Percentiles rank a stretch among this genome's conserved stretches.
Conservation (phyloP, 148 eudicot species). For the Chenopodium suecicum region DNA sequence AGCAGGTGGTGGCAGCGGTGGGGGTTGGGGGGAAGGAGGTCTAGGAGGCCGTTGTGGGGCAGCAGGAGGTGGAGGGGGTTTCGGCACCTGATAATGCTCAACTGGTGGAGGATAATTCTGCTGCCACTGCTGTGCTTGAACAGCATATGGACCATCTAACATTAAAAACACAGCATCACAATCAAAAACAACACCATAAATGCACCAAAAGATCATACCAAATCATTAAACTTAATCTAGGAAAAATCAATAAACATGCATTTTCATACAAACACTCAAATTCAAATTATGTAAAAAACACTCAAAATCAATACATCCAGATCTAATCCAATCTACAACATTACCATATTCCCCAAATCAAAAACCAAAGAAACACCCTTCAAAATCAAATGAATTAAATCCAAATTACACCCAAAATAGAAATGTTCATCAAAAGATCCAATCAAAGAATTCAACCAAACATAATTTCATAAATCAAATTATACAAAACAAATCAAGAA, state of each 20-base stretch:
- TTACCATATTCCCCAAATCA: too few species aligned
- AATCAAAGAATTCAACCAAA: not conserved
- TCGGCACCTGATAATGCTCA: conserved; percentile 58
- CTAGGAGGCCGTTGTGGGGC: conserved; percentile 53
- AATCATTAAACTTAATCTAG: not conserved
- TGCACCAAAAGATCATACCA: not conserved
- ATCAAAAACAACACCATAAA: not conserved
- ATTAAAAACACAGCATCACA: conserved; percentile 14
- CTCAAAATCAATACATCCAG: not conserved
- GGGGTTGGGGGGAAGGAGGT: conserved; percentile 42
- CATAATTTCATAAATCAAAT: not conserved
- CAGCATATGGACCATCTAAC: conserved; percentile 66
- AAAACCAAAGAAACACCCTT: too few species aligned
- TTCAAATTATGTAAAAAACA: not conserved
- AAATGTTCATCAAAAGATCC: not conserved
- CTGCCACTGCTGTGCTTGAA: conserved; percentile 74
- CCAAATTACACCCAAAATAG: not conserved
- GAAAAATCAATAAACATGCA: not conserved
- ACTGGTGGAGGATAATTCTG: conserved; percentile 63
- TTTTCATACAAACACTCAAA: not conserved
- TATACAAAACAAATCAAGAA: not conserved
- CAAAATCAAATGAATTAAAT: not conserved
- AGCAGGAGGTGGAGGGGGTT: conserved; percentile 55
- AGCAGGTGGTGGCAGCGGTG: conserved; percentile 47
- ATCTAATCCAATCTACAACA: not conserved